Evolutionary conservation across 2,329 filamentous ascomycete genomes (phyloP).

Genomic region (Exserohilum turcica): DNA sequence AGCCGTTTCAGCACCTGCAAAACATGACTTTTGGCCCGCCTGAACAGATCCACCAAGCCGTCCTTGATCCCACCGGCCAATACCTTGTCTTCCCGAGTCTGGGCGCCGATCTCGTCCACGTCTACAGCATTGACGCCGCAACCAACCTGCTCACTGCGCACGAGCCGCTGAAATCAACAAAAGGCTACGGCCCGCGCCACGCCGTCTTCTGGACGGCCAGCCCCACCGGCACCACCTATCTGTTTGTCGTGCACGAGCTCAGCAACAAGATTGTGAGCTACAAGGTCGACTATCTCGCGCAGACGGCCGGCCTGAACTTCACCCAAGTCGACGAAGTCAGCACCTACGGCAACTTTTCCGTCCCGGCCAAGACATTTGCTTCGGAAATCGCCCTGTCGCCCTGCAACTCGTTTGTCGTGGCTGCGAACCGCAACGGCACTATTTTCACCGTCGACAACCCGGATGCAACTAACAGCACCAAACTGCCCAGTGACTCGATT

Average conservation of each 20-base stretch:
- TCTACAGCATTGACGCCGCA: conserved; percentile 59
- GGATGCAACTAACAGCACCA: conserved; percentile 42
- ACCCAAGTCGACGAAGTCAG: conserved; percentile 55
- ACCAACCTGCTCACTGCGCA: conserved; percentile 52
- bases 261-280: conserved; percentile 63
- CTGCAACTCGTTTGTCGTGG: conserved; percentile 64
- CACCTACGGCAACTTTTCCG: conserved; percentile 35
- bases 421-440: conserved; percentile 70
- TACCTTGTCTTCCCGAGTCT: conserved; percentile 70
- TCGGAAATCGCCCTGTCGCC: conserved; percentile 63
- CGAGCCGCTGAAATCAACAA: conserved; percentile 52
- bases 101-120: conserved; percentile 65
- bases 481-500: conserved; percentile 61
- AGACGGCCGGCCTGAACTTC: conserved; percentile 52
- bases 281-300: conserved; percentile 57
- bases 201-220: conserved; percentile 58
- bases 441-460: conserved; percentile 58
- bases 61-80: conserved; percentile 67
- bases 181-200: conserved; percentile 69
- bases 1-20: conserved; percentile 38
- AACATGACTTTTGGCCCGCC: conserved; percentile 49
- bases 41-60: conserved; percentile 65
- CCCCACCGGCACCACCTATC: conserved; percentile 44
- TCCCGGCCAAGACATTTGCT: conserved; percentile 48
- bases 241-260: conserved; percentile 68